Conservation (phyloP, 1,284 basidiomycete species). For the Tremellales sp. region DNA sequence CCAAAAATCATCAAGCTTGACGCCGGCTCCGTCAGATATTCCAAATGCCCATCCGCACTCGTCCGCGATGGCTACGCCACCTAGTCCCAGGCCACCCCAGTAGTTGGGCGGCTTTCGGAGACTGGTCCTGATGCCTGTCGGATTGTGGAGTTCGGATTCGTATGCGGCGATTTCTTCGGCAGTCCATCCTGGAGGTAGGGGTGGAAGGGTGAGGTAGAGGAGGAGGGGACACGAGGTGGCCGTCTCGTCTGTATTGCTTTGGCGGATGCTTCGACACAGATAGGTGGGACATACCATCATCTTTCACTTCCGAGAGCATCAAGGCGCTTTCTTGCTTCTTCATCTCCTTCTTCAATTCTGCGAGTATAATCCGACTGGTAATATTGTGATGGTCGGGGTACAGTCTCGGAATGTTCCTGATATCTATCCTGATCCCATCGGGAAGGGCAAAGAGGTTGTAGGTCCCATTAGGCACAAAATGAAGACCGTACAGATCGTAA, state of each 20-base stretch:
- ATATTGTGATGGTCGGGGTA: constrained; percentile 48
- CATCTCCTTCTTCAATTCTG: constrained; percentile 56
- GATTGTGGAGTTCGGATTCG: constrained; percentile 36
- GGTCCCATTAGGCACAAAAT: constrained; percentile 70
- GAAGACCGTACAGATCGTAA: constrained; percentile 57
- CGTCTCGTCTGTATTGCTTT: background rate
- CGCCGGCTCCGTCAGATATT: constrained; percentile 61
- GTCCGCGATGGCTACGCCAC: constrained; percentile 66
- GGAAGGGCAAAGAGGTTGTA: constrained; percentile 71
- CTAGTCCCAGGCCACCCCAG: constrained; percentile 49
- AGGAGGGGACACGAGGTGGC: constrained; percentile 38
- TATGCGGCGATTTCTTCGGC: constrained; percentile 32
- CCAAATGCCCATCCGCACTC: constrained; percentile 72
- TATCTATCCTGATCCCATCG: constrained; percentile 51
- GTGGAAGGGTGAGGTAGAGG: constrained; percentile 40
- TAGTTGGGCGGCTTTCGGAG: constrained; percentile 33
- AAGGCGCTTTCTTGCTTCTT: constrained; percentile 27
- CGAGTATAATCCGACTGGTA: constrained; percentile 60
- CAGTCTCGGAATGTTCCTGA: constrained; percentile 63
- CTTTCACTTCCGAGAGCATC: constrained; percentile 27
- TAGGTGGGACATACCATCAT: constrained; percentile 32
- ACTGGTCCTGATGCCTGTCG: constrained; percentile 36
- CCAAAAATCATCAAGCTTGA: constrained; percentile 63
- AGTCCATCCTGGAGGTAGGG: constrained; percentile 27
- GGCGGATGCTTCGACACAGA: background rate